Base-by-base conservation (phyloP, 208 protist species). In the Acanthamoeba rhysodes region DNA sequence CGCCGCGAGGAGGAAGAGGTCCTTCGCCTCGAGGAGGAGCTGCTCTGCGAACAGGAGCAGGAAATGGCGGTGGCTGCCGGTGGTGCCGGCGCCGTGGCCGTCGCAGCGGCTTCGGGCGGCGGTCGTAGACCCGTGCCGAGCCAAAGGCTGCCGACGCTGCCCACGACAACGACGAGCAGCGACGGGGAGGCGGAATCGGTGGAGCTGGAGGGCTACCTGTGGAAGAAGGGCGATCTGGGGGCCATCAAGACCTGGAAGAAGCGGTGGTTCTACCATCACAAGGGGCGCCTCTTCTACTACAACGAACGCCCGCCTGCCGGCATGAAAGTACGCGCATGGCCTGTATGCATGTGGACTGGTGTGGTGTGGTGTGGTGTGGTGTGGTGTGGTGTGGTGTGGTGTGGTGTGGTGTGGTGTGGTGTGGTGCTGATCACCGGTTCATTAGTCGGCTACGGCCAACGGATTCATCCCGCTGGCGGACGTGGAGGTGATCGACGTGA, bases 171-270 rank as follows among this genome's bases (percentile, higher is more conserved):
- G 41, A 85, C 6, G 76, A 24, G 29, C 27, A 32, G 18, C 18
- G 53, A 90, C 12, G 57, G 18, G 57, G 82, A 90, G 29, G 82
- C 37, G 24, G 62, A 93, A 88, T 88, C 14, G 34, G 80, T 34
- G 22, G 29, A 88, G 55, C 64, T 93, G 18, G 62, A 93, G 62
- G 88, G 88, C 88, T 93, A 50, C 62, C 64, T 93, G 29, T 76
- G 55, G 64, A 93, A 93, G 50, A 93, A 93, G 88, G 88, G 88
- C 41, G 88, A 93, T 27, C 41, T 93, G 22, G 88, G 88, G 29
- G 88, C 88, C 64, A 76, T 93, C 29, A 93, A 93, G 37, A 93
- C 88, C 55, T 93, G 88, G 82, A 93, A 93, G 48, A 93, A 76
- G 88, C 57, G 88, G 16, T 93, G 88, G 88, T 93, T 93, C 88